phyloP scores from a whole-genome alignment of 306 rosid genomes.

The Cucumis hystrix region DNA sequence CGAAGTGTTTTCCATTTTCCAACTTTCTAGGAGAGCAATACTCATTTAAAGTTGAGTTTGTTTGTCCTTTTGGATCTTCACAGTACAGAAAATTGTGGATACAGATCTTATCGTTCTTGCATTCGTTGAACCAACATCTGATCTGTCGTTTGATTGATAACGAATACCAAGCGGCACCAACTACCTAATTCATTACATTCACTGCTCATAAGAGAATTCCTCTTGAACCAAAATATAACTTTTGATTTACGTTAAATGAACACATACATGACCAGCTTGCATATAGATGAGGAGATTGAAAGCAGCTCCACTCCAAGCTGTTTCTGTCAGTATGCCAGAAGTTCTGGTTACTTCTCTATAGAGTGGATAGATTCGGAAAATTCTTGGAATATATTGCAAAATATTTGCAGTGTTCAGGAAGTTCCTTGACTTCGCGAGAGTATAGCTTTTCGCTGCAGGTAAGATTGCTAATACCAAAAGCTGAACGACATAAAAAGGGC shows the following conservation, averaged over 20 bases:
- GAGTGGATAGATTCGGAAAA: slow-evolving; percentile 42
- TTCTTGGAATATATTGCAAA: slow-evolving; percentile 55
- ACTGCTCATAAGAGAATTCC: slow-evolving; percentile 1
- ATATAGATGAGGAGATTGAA: slow-evolving; percentile 69
- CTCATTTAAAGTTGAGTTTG: background rate
- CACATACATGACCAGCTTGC: slow-evolving; percentile 84
- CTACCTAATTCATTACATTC: slow-evolving; percentile 29
- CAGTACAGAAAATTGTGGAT: slow-evolving; percentile 14
- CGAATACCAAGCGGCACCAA: slow-evolving; percentile 89
- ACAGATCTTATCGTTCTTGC: background rate
- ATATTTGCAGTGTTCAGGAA: slow-evolving; percentile 32
- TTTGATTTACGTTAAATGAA: background rate
- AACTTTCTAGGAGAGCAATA: slow-evolving; percentile 29
- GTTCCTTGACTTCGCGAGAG: slow-evolving; percentile 25
- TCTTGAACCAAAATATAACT: background rate
- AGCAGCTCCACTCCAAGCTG: slow-evolving; percentile 87
- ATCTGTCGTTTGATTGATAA: slow-evolving; percentile 39
- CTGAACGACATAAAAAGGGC: slow-evolving; percentile 18
- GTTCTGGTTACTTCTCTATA: slow-evolving; percentile 59
- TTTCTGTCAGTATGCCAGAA: slow-evolving; percentile 74
- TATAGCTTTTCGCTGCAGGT: slow-evolving; percentile 3
- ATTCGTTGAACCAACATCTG: slow-evolving; percentile 38
- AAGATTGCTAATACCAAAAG: slow-evolving; percentile 25
- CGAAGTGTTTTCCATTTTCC: slow-evolving; percentile 14
- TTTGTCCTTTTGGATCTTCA: background rate